phyloP scores from a whole-genome alignment of 2,329 filamentous ascomycete species.

The Trichoderma semiorbis region DNA sequence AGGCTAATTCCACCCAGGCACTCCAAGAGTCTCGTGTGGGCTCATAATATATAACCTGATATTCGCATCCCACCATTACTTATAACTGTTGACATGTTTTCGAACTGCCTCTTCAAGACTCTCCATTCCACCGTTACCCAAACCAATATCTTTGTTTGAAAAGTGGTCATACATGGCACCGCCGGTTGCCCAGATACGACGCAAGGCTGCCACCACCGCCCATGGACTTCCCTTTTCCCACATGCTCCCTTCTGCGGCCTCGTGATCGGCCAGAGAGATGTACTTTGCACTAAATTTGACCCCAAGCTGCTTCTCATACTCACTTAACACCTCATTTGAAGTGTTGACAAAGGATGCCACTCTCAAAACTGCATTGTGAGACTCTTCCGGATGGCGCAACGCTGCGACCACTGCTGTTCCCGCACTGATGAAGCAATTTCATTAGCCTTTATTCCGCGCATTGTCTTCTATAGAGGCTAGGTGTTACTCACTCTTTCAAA shows the following conservation, averaged over 20 bases:
- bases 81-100: not conserved
- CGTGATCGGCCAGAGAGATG: not conserved
- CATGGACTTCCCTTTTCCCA: not conserved
- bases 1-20: not conserved
- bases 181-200: not conserved
- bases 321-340: not conserved
- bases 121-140: not conserved
- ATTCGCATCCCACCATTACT: not conserved
- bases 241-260: not conserved
- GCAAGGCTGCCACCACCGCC: not conserved
- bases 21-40: not conserved
- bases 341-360: not conserved
- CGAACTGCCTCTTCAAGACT: not conserved
- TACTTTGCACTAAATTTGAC: not conserved
- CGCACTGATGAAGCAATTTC: not conserved
- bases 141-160: not conserved
- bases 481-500: not conserved
- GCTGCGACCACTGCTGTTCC: not conserved
- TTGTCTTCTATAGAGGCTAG: not conserved
- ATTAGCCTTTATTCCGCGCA: not conserved
- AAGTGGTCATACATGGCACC: not conserved
- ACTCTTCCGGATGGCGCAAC: not conserved
- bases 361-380: not conserved
- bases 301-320: not conserved
- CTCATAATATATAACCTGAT: not conserved